Percentiles rank a stretch among this genome's conserved stretches.
Evolutionary conservation across 257 asterid genomes (phyloP).

Genomic region (Voacanga thouarsii): DNA sequence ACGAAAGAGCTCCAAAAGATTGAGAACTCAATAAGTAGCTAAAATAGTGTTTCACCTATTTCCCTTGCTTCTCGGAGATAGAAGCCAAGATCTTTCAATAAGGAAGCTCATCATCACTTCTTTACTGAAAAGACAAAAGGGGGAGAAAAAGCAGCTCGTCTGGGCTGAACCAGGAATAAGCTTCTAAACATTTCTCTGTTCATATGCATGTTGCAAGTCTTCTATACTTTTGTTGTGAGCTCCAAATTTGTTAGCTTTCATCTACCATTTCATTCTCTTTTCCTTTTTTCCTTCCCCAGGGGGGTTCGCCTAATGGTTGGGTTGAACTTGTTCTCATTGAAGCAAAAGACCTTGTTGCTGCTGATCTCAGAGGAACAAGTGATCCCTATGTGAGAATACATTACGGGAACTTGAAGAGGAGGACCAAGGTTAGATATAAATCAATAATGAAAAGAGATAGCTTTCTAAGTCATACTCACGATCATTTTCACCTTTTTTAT

Average conservation of each 20-base stretch:
- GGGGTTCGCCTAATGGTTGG: constrained; percentile 60
- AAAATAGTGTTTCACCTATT: neutral
- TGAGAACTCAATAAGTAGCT: neutral
- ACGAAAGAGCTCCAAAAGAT: neutral
- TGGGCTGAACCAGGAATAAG: neutral
- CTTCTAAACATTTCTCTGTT: neutral
- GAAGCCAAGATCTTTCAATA: neutral
- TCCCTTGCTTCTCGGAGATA: neutral
- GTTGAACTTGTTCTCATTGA: constrained; percentile 83
- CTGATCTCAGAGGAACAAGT: constrained; percentile 96
- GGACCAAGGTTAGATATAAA: constrained; percentile 61
- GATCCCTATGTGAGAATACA: constrained; percentile 94
- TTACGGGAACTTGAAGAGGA: constrained; percentile 82
- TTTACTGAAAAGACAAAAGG: neutral
- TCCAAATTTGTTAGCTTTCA: neutral
- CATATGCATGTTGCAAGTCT: neutral
- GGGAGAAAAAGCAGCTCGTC: neutral
- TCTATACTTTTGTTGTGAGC: neutral
- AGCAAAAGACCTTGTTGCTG: constrained; percentile 90
- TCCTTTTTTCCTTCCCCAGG: constrained; percentile 16
- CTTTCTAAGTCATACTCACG: too few species aligned
- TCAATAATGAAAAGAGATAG: neutral
- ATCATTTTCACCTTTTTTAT: neutral
- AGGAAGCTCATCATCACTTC: neutral
- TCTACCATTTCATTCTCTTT: neutral